Conservation (phyloP, 257 asterid genomes). For the Rauvolfia tetraphylla region DNA sequence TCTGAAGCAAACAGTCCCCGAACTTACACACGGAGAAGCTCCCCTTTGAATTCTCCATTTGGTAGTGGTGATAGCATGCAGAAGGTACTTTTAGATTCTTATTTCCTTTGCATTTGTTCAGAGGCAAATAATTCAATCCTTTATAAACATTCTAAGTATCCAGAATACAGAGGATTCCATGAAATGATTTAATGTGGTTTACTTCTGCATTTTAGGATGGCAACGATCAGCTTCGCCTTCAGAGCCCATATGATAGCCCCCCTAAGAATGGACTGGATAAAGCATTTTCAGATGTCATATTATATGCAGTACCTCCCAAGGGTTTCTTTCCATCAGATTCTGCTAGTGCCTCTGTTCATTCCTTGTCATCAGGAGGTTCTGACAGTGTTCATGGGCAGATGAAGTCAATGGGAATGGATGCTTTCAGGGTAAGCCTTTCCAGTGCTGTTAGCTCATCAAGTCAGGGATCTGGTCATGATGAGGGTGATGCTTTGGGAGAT, state of each 20-base stretch:
- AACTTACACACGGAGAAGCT: constrained; percentile 76
- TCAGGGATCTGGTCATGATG: constrained; percentile 97
- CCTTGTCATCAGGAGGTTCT: constrained; percentile 85
- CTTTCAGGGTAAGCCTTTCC: constrained; percentile 92
- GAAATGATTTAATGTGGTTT: constrained; percentile 23
- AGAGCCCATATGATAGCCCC: constrained; percentile 81
- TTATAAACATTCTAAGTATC: neutral
- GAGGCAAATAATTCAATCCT: constrained; percentile 1
- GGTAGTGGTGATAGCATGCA: constrained; percentile 67
- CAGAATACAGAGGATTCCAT: constrained; percentile 5
- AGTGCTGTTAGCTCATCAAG: constrained; percentile 98
- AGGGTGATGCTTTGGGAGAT: constrained; percentile 89
- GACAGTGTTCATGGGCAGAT: constrained; percentile 71
- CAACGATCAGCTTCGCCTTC: constrained; percentile 64
- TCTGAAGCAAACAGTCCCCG: constrained; percentile 92
- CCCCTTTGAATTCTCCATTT: constrained; percentile 87
- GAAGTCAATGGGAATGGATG: constrained; percentile 74
- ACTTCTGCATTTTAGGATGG: constrained; percentile 53
- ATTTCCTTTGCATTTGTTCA: constrained; percentile 10
- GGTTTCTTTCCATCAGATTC: constrained; percentile 73
- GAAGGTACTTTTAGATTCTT: constrained; percentile 49
- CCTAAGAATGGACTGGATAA: constrained; percentile 71
- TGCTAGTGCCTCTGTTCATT: constrained; percentile 62
- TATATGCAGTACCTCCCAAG: constrained; percentile 73
- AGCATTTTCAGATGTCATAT: constrained; percentile 66